These are phyloP conservation scores for Podila epigama DNA, from an alignment of 192 early-diverging fungal genomes.

Conservation along the genomic window DNA sequence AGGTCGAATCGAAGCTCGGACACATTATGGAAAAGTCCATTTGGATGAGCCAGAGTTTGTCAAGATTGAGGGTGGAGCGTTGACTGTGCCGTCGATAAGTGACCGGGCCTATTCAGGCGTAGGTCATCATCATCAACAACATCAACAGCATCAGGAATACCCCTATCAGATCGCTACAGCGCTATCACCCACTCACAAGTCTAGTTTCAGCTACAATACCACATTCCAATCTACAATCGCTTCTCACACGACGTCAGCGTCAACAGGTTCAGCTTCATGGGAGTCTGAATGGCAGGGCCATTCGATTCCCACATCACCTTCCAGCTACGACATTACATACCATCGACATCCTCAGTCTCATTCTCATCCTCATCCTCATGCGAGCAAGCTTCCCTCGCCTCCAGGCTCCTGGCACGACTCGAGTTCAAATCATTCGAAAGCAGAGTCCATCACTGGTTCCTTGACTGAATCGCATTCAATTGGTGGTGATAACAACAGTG, in stretches of 20 bases:
- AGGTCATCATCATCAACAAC: not conserved
- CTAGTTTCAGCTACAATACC: not conserved
- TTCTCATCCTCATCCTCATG: not conserved
- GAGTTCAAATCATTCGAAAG: not conserved
- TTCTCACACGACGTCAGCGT: too few species aligned
- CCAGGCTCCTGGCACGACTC: not conserved
- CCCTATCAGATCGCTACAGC: not conserved
- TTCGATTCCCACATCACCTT: not conserved
- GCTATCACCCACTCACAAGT: not conserved
- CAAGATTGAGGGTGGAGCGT: constrained; percentile 14
- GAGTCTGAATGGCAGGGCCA: not conserved
- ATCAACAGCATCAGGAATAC: not conserved
- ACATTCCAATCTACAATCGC: not conserved
- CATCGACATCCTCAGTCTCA: not conserved
- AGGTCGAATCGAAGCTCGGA: constrained; percentile 32
- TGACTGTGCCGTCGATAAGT: constrained; percentile 27
- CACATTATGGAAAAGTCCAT: constrained; percentile 43
- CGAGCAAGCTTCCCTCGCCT: not conserved
- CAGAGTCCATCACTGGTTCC: not conserved
- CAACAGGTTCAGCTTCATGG: not conserved
- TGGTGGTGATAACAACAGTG: too few species aligned
- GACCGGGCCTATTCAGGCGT: constrained; percentile 2
- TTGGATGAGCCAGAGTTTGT: constrained; percentile 36
- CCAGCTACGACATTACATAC: not conserved
- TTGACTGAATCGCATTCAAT: not conserved